A percentile compares a stretch with the other conserved stretches of the same genome.
These are phyloP conservation scores for Zygosaccharomyces rouxii DNA, from an alignment of 805 yeast genomes.

Conservation along the genomic window DNA sequence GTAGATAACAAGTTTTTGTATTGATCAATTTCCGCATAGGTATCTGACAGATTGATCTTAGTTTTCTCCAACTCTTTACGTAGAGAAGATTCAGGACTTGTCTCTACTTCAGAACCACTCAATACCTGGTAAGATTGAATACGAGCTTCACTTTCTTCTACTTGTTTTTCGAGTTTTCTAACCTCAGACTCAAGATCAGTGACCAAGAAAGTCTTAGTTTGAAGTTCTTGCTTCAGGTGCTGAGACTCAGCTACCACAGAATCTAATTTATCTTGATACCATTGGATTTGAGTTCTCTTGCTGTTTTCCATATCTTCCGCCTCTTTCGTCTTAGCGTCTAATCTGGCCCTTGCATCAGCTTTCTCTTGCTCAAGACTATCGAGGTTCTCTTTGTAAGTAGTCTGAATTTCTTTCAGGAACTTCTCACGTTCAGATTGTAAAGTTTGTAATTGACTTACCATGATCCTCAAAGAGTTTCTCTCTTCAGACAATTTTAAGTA, in stretches of 20 bases:
- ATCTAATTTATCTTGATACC: conserved; percentile 59
- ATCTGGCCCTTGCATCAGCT: conserved; percentile 9
- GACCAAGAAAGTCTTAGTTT: conserved; percentile 9
- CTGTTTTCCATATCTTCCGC: conserved; percentile 37
- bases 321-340: conserved; percentile 48
- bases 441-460: conserved; percentile 57
- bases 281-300: conserved; percentile 49
- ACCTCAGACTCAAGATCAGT: conserved; percentile 12
- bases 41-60: conserved; percentile 50
- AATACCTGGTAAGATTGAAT: conserved; percentile 31
- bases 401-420: conserved; percentile 45
- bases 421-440: conserved; percentile 58
- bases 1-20: conserved; percentile 59
- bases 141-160: conserved; percentile 28
- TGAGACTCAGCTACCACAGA: conserved; percentile 6
- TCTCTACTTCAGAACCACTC: conserved; percentile 25
- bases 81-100: conserved; percentile 22
- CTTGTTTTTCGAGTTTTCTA: conserved; percentile 22
- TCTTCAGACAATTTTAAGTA: conserved; percentile 53
- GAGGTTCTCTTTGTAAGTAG: conserved; percentile 46
- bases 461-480: conserved; percentile 50
- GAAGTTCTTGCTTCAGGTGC: conserved; percentile 28
- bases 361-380: conserved; percentile 40
- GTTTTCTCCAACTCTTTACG: conserved; percentile 44
- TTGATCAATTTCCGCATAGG: conserved; percentile 56